Evolutionary conservation across 768 basidiomycete species (phyloP).

Genomic region (Phylloporus sp.): DNA sequence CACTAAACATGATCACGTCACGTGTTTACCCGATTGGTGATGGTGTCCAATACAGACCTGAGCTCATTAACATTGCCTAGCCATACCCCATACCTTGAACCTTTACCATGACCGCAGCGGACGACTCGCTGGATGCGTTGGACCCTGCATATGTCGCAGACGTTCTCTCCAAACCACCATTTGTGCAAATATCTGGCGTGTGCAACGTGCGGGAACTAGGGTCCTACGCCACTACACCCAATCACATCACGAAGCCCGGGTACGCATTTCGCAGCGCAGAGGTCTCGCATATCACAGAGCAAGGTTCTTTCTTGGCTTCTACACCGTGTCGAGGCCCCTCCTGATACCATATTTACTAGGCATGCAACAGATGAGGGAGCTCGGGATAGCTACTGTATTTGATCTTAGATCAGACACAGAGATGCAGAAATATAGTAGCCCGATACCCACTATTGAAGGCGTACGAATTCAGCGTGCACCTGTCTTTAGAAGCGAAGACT

Average conservation of each 20-base stretch:
- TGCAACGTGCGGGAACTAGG: constrained; percentile 76
- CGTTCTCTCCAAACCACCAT: constrained; percentile 65
- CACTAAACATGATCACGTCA: not conserved
- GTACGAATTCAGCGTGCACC: constrained; percentile 59
- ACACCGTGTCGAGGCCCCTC: not conserved
- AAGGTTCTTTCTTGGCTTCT: constrained; percentile 44
- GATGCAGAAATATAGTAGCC: constrained; percentile 67
- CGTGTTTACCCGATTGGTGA: constrained; percentile 4
- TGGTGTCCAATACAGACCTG: not conserved
- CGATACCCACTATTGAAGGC: constrained; percentile 60
- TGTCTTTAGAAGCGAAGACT: constrained; percentile 67
- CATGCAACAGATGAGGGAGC: constrained; percentile 48
- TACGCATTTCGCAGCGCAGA: constrained; percentile 70
- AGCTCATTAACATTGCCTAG: not conserved
- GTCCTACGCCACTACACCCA: constrained; percentile 47
- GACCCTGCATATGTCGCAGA: constrained; percentile 64
- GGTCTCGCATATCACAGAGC: constrained; percentile 62
- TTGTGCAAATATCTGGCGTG: constrained; percentile 67
- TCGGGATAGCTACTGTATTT: constrained; percentile 67
- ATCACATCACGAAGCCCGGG: constrained; percentile 52
- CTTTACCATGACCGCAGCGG: constrained; percentile 18
- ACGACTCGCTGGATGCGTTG: constrained; percentile 51
- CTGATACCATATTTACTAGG: constrained; percentile 39
- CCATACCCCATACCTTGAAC: not conserved
- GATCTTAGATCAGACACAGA: constrained; percentile 81